phyloP scores from a whole-genome alignment of 208 protist species.

The Strigomonas galati region DNA sequence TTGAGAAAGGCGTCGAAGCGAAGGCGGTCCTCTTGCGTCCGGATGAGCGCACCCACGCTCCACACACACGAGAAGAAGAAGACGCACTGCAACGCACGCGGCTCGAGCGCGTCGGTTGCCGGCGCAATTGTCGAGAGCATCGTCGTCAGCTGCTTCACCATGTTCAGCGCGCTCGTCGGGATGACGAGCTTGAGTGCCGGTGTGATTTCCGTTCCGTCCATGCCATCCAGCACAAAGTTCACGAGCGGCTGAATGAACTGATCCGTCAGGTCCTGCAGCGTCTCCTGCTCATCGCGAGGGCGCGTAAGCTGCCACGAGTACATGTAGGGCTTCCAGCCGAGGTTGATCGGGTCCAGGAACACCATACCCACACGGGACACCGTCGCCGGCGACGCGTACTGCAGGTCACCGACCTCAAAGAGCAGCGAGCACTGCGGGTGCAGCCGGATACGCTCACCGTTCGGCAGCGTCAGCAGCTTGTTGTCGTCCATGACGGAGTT shows the following conservation, averaged over 20 bases:
- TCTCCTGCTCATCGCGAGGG: conserved; percentile 88
- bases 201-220: conserved; percentile 64
- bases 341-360: conserved; percentile 98
- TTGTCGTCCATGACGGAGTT: conserved; percentile 99
- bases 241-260: conserved; percentile 92
- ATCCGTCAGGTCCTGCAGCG: conserved; percentile 87
- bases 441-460: conserved; percentile 97
- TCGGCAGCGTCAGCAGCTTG: conserved; percentile 98
- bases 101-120: conserved; percentile 74
- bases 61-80: conserved; percentile 96
- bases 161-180: conserved; percentile 88
- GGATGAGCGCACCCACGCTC: conserved; percentile 94
- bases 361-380: conserved; percentile 99
- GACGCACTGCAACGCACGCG: conserved; percentile 90
- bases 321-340: conserved; percentile 95
- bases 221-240: conserved; percentile 93
- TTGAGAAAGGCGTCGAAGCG: conserved; percentile 97
- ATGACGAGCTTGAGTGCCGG: conserved; percentile 77
- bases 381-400: conserved; percentile 99
- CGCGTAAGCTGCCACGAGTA: conserved; percentile 87
- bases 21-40: conserved; percentile 61
- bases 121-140: conserved; percentile 88
- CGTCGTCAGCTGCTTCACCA: conserved; percentile 94
- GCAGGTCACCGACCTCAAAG: conserved; percentile 98
- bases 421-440: conserved; percentile 94